Evolutionary conservation across 2,329 filamentous ascomycete species (phyloP).

Genomic region (Diaporthe vexans): DNA sequence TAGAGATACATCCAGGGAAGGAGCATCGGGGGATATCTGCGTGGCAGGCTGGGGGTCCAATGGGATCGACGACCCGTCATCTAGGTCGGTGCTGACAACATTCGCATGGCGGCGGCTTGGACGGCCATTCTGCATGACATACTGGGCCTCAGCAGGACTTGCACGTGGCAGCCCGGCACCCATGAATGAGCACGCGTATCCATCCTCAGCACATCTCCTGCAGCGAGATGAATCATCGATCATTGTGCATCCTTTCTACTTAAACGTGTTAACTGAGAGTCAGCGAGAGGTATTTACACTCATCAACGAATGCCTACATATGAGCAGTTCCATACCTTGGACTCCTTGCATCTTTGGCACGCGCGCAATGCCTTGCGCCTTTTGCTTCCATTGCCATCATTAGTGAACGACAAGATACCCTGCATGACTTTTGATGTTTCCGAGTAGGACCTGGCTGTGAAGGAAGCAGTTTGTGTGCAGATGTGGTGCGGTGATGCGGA

Average conservation of each 20-base stretch:
- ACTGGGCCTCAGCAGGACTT: no score
- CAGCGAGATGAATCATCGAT: background rate
- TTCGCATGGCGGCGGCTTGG: background rate
- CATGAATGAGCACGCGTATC: conserved; percentile 1
- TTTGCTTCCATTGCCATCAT: background rate
- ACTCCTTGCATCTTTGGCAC: conserved; percentile 14
- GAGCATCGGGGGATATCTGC: background rate
- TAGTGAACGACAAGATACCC: background rate
- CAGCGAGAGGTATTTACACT: background rate
- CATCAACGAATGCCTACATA: no score
- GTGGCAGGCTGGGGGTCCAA: background rate
- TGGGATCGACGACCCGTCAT: background rate
- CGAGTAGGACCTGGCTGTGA: background rate
- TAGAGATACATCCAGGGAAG: background rate
- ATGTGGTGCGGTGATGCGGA: background rate
- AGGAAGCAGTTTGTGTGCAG: background rate
- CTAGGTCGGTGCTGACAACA: background rate
- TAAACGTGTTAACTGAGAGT: background rate
- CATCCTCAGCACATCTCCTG: conserved; percentile 13
- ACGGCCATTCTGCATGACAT: no score
- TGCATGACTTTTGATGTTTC: background rate
- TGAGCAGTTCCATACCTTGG: background rate
- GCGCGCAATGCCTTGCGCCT: background rate
- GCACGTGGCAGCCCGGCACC: background rate
- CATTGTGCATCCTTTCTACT: conserved; percentile 2